These are phyloP conservation scores for Fusarium cicatricum DNA, from an alignment of 2,329 filamentous ascomycete genomes.

Conservation along the genomic window DNA sequence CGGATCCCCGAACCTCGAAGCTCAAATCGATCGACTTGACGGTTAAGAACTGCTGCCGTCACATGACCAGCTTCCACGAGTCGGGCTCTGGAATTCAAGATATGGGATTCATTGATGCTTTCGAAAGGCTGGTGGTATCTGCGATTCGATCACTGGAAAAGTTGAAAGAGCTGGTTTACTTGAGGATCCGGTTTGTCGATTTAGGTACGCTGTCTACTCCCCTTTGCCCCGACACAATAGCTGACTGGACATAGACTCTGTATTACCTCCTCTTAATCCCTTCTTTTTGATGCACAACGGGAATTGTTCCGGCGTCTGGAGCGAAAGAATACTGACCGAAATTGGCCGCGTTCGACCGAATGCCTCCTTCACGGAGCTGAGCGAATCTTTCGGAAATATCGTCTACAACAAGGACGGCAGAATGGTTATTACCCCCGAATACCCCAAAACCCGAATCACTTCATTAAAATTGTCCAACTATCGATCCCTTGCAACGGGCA, in stretches of 20 bases:
- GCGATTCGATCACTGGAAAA: slow-evolving; percentile 67
- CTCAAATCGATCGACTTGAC: slow-evolving; percentile 75
- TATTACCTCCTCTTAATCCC: slow-evolving; percentile 74
- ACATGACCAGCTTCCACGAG: slow-evolving; percentile 64
- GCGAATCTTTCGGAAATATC: slow-evolving; percentile 69
- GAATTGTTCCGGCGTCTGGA: slow-evolving; percentile 76
- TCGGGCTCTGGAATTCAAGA: slow-evolving; percentile 75
- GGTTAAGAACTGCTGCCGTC: slow-evolving; percentile 77
- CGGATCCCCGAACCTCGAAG: slow-evolving; percentile 57
- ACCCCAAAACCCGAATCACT: slow-evolving; percentile 59
- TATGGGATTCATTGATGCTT: slow-evolving; percentile 74
- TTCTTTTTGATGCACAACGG: slow-evolving; percentile 72
- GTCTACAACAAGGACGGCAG: slow-evolving; percentile 66
- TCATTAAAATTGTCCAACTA: slow-evolving; percentile 68
- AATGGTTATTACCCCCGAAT: slow-evolving; percentile 64
- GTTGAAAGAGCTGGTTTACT: slow-evolving; percentile 66
- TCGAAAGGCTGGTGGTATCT: slow-evolving; percentile 72
- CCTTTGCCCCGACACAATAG: background rate
- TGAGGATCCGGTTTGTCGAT: slow-evolving; percentile 79
- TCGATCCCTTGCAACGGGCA: slow-evolving; percentile 55
- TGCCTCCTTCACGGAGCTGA: slow-evolving; percentile 67
- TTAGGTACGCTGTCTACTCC: slow-evolving; percentile 58
- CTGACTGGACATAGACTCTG: slow-evolving; percentile 63
- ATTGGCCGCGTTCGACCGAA: slow-evolving; percentile 66
- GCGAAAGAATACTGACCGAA: slow-evolving; percentile 68